phyloP scores from a whole-genome alignment of 2,329 filamentous ascomycete genomes.

The Xylaria digitata region DNA sequence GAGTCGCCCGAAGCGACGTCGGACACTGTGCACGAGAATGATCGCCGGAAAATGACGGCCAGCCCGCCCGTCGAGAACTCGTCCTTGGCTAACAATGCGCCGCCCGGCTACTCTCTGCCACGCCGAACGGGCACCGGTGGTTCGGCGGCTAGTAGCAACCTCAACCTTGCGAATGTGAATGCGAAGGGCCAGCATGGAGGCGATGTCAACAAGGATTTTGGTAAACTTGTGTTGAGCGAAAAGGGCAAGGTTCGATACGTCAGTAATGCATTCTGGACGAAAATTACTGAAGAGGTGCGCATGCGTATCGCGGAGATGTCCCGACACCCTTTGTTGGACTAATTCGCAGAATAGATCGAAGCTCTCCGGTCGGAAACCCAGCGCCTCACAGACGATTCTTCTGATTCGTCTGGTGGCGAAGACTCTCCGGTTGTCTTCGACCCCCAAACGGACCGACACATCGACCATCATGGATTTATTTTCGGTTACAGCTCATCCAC shows the following conservation, averaged over 20 bases:
- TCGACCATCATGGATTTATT: constrained; percentile 77
- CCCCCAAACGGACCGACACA: constrained; percentile 48
- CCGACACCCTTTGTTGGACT: constrained; percentile 18
- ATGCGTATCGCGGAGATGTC: neutral
- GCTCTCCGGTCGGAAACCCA: constrained; percentile 63
- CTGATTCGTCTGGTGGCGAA: constrained; percentile 71
- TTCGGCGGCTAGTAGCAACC: constrained; percentile 43
- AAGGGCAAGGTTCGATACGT: constrained; percentile 76
- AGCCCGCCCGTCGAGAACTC: constrained; percentile 40
- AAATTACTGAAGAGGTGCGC: constrained; percentile 76
- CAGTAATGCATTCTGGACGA: constrained; percentile 81
- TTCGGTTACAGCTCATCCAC: constrained; percentile 78
- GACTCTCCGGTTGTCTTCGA: constrained; percentile 59
- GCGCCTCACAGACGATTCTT: constrained; percentile 62
- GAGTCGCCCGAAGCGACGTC: constrained; percentile 54
- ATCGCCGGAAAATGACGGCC: constrained; percentile 42
- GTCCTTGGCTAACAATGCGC: constrained; percentile 35
- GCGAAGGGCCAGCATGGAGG: constrained; percentile 43
- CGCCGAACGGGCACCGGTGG: constrained; percentile 42
- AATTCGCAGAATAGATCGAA: constrained; percentile 38
- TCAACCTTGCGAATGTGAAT: constrained; percentile 38
- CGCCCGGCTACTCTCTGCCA: constrained; percentile 33
- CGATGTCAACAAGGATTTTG: constrained; percentile 66
- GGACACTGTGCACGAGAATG: constrained; percentile 43
- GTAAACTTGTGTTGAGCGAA: constrained; percentile 76